These are phyloP conservation scores for Crinitomyces ghanaensis DNA, from an alignment of 805 yeast species.

Conservation along the genomic window DNA sequence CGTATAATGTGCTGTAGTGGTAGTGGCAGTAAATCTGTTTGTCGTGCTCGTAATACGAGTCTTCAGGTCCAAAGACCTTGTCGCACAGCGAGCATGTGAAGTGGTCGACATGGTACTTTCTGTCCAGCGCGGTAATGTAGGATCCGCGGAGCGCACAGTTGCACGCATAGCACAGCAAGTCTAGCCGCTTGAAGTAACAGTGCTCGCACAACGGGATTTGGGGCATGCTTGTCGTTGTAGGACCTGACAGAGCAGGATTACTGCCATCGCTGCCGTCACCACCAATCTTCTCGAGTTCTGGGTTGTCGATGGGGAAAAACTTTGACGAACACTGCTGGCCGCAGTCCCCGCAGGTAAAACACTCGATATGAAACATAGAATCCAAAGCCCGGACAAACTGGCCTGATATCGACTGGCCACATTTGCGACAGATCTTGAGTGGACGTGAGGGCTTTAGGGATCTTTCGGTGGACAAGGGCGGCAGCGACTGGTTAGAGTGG, in stretches of 20 bases:
- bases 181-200: constrained; percentile 78
- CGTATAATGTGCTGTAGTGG: constrained; percentile 78
- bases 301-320: constrained; percentile 68
- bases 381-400: constrained; percentile 80
- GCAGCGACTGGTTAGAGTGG: neutral
- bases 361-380: constrained; percentile 70
- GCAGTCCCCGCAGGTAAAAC: constrained; percentile 83
- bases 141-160: constrained; percentile 80
- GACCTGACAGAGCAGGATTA: neutral
- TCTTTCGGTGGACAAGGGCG: neutral
- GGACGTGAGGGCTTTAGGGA: constrained; percentile 3
- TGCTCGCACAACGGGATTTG: constrained; percentile 61
- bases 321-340: constrained; percentile 69
- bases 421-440: constrained; percentile 35
- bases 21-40: constrained; percentile 78
- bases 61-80: constrained; percentile 78
- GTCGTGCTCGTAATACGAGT: constrained; percentile 82
- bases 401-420: constrained; percentile 46
- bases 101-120: constrained; percentile 89
- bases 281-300: too few species aligned
- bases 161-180: constrained; percentile 79
- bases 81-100: constrained; percentile 84
- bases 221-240: too few species aligned
- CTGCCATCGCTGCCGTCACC: too few species aligned
- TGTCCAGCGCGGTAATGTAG: constrained; percentile 85